Conservation (phyloP, 345 rosid species). For the Populus nigra region DNA sequence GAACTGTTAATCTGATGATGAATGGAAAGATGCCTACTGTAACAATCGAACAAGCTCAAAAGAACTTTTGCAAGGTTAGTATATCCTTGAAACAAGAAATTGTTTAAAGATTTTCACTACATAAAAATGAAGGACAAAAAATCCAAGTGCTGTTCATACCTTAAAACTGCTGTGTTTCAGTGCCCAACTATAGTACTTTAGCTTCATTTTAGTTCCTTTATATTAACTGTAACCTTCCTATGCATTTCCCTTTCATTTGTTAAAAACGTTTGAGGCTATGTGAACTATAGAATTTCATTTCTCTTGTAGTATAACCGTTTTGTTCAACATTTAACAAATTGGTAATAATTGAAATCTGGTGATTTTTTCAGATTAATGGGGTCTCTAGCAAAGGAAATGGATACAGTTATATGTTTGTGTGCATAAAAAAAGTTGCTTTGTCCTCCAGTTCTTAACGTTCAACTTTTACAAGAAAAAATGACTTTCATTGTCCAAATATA, state of each 20-base stretch:
- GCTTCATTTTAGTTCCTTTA: neutral
- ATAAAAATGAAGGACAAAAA: neutral
- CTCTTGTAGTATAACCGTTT: neutral
- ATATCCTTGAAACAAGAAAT: neutral
- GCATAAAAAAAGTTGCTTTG: neutral
- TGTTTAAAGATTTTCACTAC: neutral
- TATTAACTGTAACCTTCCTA: neutral
- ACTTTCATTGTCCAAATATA: neutral
- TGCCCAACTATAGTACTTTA: neutral
- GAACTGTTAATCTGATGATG: slow-evolving; percentile 89
- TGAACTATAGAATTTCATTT: neutral
- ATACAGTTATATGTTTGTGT: neutral
- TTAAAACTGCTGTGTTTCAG: neutral
- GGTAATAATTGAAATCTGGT: neutral
- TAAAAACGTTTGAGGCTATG: neutral
- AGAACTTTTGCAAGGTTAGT: slow-evolving; percentile 80
- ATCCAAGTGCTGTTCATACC: neutral
- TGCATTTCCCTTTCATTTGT: slow-evolving; percentile 3
- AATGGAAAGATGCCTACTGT: slow-evolving; percentile 97
- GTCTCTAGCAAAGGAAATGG: neutral
- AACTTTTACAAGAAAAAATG: neutral
- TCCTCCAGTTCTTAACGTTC: neutral
- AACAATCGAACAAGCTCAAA: slow-evolving; percentile 95
- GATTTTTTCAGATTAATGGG: neutral
- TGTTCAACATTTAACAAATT: neutral